These are phyloP conservation scores for Ustanciosporium gigantosporum DNA, from an alignment of 1,284 basidiomycete species.

Conservation along the genomic window DNA sequence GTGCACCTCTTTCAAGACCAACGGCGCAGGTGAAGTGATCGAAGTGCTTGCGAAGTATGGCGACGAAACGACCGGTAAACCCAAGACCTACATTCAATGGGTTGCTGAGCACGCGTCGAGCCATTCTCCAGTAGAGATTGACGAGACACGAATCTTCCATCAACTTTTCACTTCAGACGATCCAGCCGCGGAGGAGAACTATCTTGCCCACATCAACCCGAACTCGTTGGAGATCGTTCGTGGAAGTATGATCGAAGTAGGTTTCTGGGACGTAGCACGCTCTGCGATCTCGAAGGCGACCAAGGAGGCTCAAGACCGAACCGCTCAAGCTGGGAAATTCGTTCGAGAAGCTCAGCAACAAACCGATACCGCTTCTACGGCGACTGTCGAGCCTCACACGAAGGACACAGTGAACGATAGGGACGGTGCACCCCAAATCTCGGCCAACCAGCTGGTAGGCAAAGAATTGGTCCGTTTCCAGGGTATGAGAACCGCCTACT, in stretches of 20 bases:
- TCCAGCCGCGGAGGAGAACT: conserved; percentile 75
- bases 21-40: conserved; percentile 68
- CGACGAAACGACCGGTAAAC: conserved; percentile 69
- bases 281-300: conserved; percentile 71
- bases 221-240: conserved; percentile 77
- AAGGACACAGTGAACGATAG: conserved; percentile 12
- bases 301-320: conserved; percentile 67
- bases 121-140: conserved; percentile 78
- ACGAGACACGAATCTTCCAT: conserved; percentile 90
- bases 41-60: conserved; percentile 76
- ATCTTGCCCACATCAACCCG: conserved; percentile 76
- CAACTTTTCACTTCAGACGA: conserved; percentile 92
- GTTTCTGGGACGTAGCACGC: conserved; percentile 84
- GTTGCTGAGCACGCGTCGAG: conserved; percentile 81
- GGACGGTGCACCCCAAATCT: conserved; percentile 57
- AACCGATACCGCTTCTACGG: conserved; percentile 8
- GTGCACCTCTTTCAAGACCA: conserved; percentile 82
- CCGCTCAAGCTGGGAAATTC: conserved; percentile 65
- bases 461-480: conserved; percentile 96
- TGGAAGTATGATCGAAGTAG: conserved; percentile 82
- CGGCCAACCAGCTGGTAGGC: conserved; percentile 80
- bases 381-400: too few relatives aligned
- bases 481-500: conserved; percentile 92
- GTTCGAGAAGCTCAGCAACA: conserved; percentile 52
- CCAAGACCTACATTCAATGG: conserved; percentile 98